A percentile compares a stretch with the other conserved stretches of the same genome.
phyloP scores from a whole-genome alignment of 345 rosid genomes.

The Pistacia integerrima region DNA sequence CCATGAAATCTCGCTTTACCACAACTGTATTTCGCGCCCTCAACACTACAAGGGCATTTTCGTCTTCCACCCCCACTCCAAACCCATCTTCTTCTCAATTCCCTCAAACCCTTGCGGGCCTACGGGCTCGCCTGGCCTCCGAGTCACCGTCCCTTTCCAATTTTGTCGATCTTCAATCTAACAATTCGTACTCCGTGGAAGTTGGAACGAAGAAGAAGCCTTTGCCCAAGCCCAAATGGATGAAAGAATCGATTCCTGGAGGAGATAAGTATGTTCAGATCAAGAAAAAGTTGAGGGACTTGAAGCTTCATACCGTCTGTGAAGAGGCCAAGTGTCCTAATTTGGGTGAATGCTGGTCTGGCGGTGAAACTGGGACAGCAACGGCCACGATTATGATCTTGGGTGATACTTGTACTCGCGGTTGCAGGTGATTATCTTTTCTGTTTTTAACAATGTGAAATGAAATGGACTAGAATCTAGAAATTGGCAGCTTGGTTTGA shows the following conservation, averaged over 20 bases:
- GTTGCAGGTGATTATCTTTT: slow-evolving; percentile 62
- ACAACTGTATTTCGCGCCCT: slow-evolving; percentile 36
- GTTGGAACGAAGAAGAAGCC: slow-evolving; percentile 97
- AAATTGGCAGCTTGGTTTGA: not conserved
- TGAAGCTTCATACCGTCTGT: slow-evolving; percentile 96
- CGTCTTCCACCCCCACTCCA: slow-evolving; percentile 41
- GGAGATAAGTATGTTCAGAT: slow-evolving; percentile 97
- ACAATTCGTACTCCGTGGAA: slow-evolving; percentile 72
- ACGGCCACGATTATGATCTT: slow-evolving; percentile 96
- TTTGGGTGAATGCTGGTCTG: slow-evolving; percentile 98
- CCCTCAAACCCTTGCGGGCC: slow-evolving; percentile 64
- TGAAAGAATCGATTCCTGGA: slow-evolving; percentile 88
- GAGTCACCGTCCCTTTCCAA: slow-evolving; percentile 73
- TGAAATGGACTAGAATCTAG: not conserved
- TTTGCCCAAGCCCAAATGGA: slow-evolving; percentile 97
- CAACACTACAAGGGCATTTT: slow-evolving; percentile 25
- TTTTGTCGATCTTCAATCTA: slow-evolving; percentile 49
- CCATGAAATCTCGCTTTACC: slow-evolving; percentile 37
- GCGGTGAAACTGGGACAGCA: slow-evolving; percentile 97
- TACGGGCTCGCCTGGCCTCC: slow-evolving; percentile 79
- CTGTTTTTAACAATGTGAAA: not conserved
- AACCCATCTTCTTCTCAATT: slow-evolving; percentile 40
- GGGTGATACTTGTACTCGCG: slow-evolving; percentile 96
- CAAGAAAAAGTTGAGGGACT: slow-evolving; percentile 85
- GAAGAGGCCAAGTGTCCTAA: slow-evolving; percentile 98